A percentile compares a stretch with the other conserved stretches of the same genome.
These are phyloP conservation scores for Chaetomium strumarium DNA, from an alignment of 2,329 filamentous ascomycete species.

Conservation along the genomic window DNA sequence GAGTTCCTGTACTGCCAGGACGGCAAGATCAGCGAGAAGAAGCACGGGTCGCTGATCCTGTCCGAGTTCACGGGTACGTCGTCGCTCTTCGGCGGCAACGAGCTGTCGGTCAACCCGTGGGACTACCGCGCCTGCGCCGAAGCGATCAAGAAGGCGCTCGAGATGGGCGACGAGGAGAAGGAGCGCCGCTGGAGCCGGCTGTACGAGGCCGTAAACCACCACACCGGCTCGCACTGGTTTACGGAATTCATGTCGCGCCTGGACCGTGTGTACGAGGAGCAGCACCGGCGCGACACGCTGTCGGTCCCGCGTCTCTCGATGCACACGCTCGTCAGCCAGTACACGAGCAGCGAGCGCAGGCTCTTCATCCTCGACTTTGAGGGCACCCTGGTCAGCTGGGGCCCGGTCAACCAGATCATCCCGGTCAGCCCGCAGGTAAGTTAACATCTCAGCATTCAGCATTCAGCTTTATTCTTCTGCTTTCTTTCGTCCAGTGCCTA, in stretches of 20 bases:
- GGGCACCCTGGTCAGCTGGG: conserved; percentile 83
- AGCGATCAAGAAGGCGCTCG: conserved; percentile 75
- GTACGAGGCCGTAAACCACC: conserved; percentile 65
- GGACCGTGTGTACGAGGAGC: conserved; percentile 72
- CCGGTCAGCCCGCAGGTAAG: conserved; percentile 67
- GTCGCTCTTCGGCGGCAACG: conserved; percentile 72
- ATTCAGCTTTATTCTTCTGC: not conserved
- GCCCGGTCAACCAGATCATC: conserved; percentile 76
- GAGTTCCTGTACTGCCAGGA: conserved; percentile 94
- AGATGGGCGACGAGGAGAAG: conserved; percentile 73
- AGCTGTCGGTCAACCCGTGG: conserved; percentile 90
- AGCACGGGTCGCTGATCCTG: conserved; percentile 81
- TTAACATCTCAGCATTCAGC: conserved; percentile 4
- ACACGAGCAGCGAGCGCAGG: conserved; percentile 59
- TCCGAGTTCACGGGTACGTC: conserved; percentile 94
- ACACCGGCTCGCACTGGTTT: conserved; percentile 84
- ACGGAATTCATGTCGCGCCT: conserved; percentile 67
- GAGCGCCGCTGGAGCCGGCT: conserved; percentile 67
- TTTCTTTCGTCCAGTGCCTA: not conserved
- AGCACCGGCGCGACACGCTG: conserved; percentile 76
- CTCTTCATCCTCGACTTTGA: conserved; percentile 93
- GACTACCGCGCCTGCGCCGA: conserved; percentile 84
- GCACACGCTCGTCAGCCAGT: conserved; percentile 56
- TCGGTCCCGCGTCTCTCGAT: conserved; percentile 80
- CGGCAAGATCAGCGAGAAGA: conserved; percentile 65